phyloP scores from a whole-genome alignment of 805 yeast species.

The Kockiozyma suomiensis region DNA sequence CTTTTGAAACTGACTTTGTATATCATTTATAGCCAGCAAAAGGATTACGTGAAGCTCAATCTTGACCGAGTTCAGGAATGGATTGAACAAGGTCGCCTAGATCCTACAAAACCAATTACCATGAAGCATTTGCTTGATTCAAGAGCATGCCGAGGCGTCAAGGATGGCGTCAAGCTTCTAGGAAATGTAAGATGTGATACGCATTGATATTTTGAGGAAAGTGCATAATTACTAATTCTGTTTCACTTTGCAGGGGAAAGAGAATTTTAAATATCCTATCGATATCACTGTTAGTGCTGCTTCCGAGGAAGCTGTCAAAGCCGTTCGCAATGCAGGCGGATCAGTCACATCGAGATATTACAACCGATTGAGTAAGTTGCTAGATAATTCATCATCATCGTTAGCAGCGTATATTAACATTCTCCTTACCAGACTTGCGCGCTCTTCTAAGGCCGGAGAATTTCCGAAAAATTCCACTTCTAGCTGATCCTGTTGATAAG shows the following conservation, averaged over 20 bases:
- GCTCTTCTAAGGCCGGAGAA: slow-evolving; percentile 79
- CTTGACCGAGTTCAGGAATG: slow-evolving; percentile 71
- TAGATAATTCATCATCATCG: background rate
- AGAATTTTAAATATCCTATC: slow-evolving; percentile 56
- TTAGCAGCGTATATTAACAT: background rate
- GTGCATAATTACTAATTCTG: slow-evolving; percentile 36
- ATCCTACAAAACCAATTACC: slow-evolving; percentile 55
- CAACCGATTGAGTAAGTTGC: slow-evolving; percentile 51
- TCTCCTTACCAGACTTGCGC: slow-evolving; percentile 49
- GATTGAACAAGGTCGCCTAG: slow-evolving; percentile 66
- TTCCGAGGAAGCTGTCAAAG: slow-evolving; percentile 67
- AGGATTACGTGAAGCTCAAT: slow-evolving; percentile 50
- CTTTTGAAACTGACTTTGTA: background rate
- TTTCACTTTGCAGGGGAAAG: slow-evolving; percentile 38
- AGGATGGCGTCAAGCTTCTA: slow-evolving; percentile 79
- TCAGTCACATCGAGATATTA: slow-evolving; percentile 72
- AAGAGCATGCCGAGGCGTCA: slow-evolving; percentile 72
- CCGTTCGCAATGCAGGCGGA: slow-evolving; percentile 75
- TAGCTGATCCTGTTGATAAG: slow-evolving; percentile 81
- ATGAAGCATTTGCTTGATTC: slow-evolving; percentile 75
- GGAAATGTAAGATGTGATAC: slow-evolving; percentile 57
- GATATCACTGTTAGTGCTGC: slow-evolving; percentile 84
- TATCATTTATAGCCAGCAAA: slow-evolving; percentile 4
- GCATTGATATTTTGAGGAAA: background rate
- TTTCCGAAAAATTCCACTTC: slow-evolving; percentile 79